Conservation (phyloP, 2,329 filamentous ascomycete genomes). For the Phyllosticta capitalensis region DNA sequence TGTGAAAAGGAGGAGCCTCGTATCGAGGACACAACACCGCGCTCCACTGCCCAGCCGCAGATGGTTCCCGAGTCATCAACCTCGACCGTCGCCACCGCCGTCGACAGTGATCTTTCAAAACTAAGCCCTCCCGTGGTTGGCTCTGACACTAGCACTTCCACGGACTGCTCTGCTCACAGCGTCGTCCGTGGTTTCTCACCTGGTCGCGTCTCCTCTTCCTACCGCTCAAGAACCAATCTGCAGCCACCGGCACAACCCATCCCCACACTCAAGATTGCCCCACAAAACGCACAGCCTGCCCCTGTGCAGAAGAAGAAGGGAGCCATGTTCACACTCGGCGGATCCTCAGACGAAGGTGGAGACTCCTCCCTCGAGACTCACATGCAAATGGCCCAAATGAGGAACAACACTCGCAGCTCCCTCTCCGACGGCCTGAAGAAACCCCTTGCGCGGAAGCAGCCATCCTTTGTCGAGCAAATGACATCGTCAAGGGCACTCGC, state of each 20-base stretch:
- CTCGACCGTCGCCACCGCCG: constrained; percentile 44
- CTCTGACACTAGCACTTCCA: constrained; percentile 55
- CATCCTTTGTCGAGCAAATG: constrained; percentile 74
- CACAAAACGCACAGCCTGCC: constrained; percentile 17
- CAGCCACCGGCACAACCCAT: constrained; percentile 34
- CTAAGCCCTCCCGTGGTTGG: constrained; percentile 33
- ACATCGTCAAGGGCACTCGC: constrained; percentile 57
- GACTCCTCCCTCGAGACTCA: constrained; percentile 62
- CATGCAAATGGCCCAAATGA: constrained; percentile 52
- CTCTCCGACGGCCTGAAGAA: constrained; percentile 45
- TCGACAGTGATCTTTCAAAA: constrained; percentile 27
- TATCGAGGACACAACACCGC: constrained; percentile 27
- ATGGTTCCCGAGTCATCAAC: constrained; percentile 49
- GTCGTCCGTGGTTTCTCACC: constrained; percentile 83
- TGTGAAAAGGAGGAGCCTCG: constrained; percentile 31
- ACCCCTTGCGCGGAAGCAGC: constrained; percentile 57
- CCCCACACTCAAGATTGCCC: constrained; percentile 48
- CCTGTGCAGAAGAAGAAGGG: constrained; percentile 52
- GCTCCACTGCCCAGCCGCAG: constrained; percentile 25
- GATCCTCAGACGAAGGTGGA: constrained; percentile 76
- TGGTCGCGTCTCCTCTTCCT: constrained; percentile 59
- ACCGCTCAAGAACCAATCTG: constrained; percentile 51
- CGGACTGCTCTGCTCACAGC: constrained; percentile 53
- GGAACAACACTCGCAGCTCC: constrained; percentile 42
- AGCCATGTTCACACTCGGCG: constrained; percentile 64